Evolutionary conservation across 805 yeast species (phyloP).

Genomic region (Metschnikowia continentalis): DNA sequence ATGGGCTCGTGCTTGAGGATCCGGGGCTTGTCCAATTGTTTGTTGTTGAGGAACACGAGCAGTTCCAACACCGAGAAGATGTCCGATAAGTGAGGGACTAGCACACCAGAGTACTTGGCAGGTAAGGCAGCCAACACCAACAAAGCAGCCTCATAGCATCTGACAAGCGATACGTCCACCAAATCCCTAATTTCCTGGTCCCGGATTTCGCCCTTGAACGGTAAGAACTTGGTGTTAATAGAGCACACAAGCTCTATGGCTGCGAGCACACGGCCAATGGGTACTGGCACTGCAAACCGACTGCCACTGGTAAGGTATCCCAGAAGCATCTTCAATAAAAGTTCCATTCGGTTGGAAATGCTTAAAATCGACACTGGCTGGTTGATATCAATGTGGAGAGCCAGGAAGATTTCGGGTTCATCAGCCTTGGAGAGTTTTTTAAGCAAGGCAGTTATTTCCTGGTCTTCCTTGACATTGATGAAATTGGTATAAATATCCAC

Average conservation of each 20-base stretch:
- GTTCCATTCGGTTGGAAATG: conserved; percentile 48
- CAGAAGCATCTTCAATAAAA: conserved; percentile 37
- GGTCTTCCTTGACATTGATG: conserved; percentile 54
- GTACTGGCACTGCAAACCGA: conserved; percentile 53
- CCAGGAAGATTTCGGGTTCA: conserved; percentile 33
- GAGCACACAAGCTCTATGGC: conserved; percentile 53
- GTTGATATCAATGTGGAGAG: conserved; percentile 56
- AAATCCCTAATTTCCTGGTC: conserved; percentile 46
- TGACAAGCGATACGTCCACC: conserved; percentile 41
- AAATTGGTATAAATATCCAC: conserved; percentile 55
- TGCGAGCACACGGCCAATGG: conserved; percentile 54
- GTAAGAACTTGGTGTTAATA: conserved; percentile 51
- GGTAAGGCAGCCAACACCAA: conserved; percentile 37
- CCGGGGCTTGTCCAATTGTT: conserved; percentile 26
- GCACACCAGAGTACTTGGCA: conserved; percentile 30
- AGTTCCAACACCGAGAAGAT: conserved; percentile 54
- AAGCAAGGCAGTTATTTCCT: conserved; percentile 40
- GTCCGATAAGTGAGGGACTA: conserved; percentile 46
- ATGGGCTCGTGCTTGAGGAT: conserved; percentile 38
- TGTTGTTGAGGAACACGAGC: conserved; percentile 50
- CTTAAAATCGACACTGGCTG: conserved; percentile 48
- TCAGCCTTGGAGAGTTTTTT: conserved; percentile 25
- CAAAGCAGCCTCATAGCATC: conserved; percentile 45
- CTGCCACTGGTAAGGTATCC: conserved; percentile 50
- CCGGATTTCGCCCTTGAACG: conserved; percentile 56